Evolutionary conservation across 1,139 yeast genomes (phyloP).

Genomic region (Geotrichum macrosporum): DNA sequence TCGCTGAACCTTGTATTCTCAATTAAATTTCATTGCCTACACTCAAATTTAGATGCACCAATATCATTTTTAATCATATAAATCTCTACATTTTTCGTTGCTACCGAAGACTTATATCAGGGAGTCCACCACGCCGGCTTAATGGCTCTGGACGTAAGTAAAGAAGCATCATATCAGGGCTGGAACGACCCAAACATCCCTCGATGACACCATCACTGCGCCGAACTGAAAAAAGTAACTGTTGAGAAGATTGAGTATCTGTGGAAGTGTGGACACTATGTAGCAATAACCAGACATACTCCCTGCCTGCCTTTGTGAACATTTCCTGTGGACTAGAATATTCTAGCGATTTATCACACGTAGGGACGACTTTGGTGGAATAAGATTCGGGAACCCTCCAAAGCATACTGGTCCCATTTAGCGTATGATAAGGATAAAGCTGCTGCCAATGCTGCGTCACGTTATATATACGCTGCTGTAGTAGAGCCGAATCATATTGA

Average conservation of each 20-base stretch:
- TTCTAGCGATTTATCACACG: neutral
- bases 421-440: conserved; percentile 10
- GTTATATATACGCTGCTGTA: no score
- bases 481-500: no score
- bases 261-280: neutral
- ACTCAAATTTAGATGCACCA: no score
- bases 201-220: conserved; percentile 12
- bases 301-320: neutral
- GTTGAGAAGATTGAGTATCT: neutral
- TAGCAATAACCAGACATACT: conserved; percentile 13
- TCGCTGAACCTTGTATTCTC: no score
- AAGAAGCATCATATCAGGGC: conserved; percentile 7
- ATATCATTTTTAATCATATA: no score
- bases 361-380: neutral
- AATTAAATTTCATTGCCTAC: no score
- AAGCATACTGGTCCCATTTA: conserved; percentile 2
- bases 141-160: conserved; percentile 4
- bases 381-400: neutral
- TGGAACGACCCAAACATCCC: conserved; percentile 14
- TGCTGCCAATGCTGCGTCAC: conserved; percentile 15
- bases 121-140: conserved; percentile 1
- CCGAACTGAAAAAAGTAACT: conserved; percentile 13
- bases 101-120: conserved; percentile 15
- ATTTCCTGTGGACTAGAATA: neutral
- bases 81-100: neutral